Conservation (phyloP, 306 rosid species). For the Nissolia schottii region DNA sequence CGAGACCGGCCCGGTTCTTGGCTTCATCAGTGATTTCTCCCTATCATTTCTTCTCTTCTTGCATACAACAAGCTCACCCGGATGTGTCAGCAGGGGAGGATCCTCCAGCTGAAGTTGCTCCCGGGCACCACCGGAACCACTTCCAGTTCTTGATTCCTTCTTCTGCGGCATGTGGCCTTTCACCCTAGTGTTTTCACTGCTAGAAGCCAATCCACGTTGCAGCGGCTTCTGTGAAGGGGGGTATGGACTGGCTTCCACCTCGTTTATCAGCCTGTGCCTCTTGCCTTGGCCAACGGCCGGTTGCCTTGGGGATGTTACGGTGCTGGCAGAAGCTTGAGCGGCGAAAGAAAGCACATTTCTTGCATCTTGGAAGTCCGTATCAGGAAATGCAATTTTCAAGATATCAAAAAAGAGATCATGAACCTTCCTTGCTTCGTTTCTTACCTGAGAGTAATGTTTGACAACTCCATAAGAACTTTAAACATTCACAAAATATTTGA, state of each 20-base stretch:
- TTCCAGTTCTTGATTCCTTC: constrained; percentile 67
- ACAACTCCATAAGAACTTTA: constrained; percentile 15
- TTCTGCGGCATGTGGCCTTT: constrained; percentile 53
- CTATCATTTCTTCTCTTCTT: constrained; percentile 97
- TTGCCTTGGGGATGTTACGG: constrained; percentile 58
- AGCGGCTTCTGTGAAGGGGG: constrained; percentile 58
- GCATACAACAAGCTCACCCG: constrained; percentile 94
- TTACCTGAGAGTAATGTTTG: constrained; percentile 58
- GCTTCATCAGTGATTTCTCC: constrained; percentile 66
- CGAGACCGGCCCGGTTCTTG: constrained; percentile 72
- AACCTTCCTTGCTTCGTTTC: constrained; percentile 92
- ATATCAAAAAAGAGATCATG: constrained; percentile 96
- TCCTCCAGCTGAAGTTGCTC: constrained; percentile 70
- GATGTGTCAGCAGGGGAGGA: constrained; percentile 73
- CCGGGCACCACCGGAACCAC: constrained; percentile 44
- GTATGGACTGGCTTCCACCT: constrained; percentile 55
- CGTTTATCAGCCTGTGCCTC: constrained; percentile 57
- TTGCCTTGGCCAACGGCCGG: constrained; percentile 51
- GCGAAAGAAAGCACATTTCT: constrained; percentile 73
- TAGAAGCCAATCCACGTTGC: constrained; percentile 48
- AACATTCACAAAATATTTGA: not conserved
- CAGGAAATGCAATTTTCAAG: constrained; percentile 89
- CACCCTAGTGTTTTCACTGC: constrained; percentile 55
- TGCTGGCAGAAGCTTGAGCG: constrained; percentile 34
- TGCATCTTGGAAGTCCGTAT: constrained; percentile 78